Base-by-base conservation (phyloP, 352 stramenopile genomes). In the Pelagophyceae sp. region DNA sequence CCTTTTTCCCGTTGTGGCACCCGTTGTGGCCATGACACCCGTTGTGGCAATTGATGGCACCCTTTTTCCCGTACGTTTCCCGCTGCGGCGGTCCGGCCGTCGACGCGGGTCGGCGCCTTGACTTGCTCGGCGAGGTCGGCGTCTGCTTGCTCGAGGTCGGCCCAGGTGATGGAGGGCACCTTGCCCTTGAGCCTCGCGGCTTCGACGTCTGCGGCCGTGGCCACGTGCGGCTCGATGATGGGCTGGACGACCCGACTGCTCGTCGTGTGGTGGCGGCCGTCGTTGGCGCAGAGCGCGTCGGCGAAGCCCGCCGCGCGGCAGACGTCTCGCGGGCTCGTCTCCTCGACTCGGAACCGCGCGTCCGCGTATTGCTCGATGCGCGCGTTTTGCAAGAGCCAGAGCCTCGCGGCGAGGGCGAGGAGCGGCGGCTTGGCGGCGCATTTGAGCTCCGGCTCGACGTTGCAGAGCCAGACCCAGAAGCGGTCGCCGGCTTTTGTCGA, bases 281-380 rank as follows among this genome's bases (percentile, higher is more conserved):
- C 67, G 67, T 23, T 31, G 35, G 15, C 2, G 67, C 67, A 74
- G 35, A 74, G 38, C 23, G 58, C 31, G 15, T 74, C 67, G 35
- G 11, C 17, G n/a, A 74, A 74, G 17, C 67, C 67, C 35, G 33
- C 33, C 35, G 33, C 67, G 67, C 33, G 6, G 67, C 67, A 74
- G 67, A 74, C 67, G 67, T 50, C 67, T 33, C 67, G 67, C 67
- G 67, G 67, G 35, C 35, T 60, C 35, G 67, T 74, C 35, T 74
- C 67, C 38, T 74, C 67, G 67, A 74, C 67, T 23, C 25, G 25
- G 67, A 74, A 74, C 15, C 67, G 33, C 35, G 67, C 67, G 67
- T 74, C 67, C 15, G 67, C 67, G 67, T 37, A 37, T 11, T 3
- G 20, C 38, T 74, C 67, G 67, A 74, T 29, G 0, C 31, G 33